phyloP scores from a whole-genome alignment of 148 eudicot genomes.

The Spergularia marina region DNA sequence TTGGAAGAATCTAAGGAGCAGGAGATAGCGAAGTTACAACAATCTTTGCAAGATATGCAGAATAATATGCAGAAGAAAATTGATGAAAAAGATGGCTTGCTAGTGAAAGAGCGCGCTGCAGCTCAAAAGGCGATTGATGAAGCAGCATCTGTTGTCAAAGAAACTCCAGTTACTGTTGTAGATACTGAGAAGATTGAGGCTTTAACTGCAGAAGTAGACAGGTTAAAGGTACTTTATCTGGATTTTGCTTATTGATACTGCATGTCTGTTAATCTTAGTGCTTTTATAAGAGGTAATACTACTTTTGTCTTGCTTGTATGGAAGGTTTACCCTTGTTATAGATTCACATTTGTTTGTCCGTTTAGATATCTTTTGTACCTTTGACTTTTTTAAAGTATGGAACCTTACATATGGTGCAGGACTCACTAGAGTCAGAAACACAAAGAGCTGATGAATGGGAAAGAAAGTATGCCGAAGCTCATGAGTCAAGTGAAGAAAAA shows the following conservation, averaged over 20 bases:
- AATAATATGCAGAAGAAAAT: conserved; percentile 51
- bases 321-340: neutral
- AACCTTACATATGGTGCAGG: conserved; percentile 38
- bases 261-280: neutral
- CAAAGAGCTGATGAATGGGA: conserved; percentile 77
- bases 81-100: conserved; percentile 57
- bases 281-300: neutral
- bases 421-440: conserved; percentile 57
- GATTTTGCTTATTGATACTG: neutral
- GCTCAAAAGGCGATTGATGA: conserved; percentile 66
- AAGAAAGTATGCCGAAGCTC: conserved; percentile 57
- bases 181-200: conserved; percentile 64
- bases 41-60: conserved; percentile 64
- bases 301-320: neutral
- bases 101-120: conserved; percentile 58
- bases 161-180: conserved; percentile 64
- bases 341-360: neutral
- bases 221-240: conserved; percentile 56
- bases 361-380: neutral
- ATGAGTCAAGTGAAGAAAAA: conserved; percentile 68
- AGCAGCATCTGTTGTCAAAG: conserved; percentile 50
- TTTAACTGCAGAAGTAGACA: conserved; percentile 63
- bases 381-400: conserved; percentile 5
- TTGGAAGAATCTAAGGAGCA: conserved; percentile 77
- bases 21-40: conserved; percentile 66